These are phyloP conservation scores for Aspergillus aculeatinus DNA, from an alignment of 2,329 filamentous ascomycete species.

Conservation along the genomic window DNA sequence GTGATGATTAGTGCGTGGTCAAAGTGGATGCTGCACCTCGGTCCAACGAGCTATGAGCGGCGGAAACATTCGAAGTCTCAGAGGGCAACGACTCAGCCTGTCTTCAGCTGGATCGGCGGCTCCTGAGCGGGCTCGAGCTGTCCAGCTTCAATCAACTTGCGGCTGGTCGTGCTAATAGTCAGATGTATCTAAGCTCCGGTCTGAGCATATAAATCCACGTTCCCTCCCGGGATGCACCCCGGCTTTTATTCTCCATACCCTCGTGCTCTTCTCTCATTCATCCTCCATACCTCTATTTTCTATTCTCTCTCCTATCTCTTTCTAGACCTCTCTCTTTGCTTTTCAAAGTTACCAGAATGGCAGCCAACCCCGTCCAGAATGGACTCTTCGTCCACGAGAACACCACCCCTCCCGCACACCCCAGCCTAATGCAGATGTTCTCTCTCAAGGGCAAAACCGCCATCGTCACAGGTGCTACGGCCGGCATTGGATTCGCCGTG, in stretches of 20 bases:
- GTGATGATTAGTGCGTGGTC: background rate
- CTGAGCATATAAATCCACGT: background rate
- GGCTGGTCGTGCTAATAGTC: background rate
- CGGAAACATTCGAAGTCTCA: background rate
- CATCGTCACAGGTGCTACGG: constrained; percentile 68
- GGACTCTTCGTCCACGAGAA: constrained; percentile 59
- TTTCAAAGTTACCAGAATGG: constrained; percentile 22
- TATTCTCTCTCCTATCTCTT: background rate
- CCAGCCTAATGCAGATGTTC: constrained; percentile 63
- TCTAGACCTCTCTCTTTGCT: background rate
- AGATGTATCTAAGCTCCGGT: background rate
- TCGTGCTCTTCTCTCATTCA: background rate
- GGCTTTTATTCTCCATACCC: background rate
- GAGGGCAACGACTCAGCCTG: background rate
- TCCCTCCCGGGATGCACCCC: background rate
- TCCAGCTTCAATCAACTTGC: background rate
- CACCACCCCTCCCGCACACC: constrained; percentile 47
- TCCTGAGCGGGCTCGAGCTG: background rate
- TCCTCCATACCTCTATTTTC: background rate
- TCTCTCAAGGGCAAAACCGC: constrained; percentile 69
- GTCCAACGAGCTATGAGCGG: background rate
- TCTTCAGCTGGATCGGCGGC: background rate
- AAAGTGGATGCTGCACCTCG: background rate
- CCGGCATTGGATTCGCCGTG: constrained; percentile 66
- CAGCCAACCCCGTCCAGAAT: constrained; percentile 39